Percentiles rank a stretch among this genome's conserved stretches.
Evolutionary conservation across 148 eudicot genomes (phyloP).

Genomic region (Camellia lanceoleosa): DNA sequence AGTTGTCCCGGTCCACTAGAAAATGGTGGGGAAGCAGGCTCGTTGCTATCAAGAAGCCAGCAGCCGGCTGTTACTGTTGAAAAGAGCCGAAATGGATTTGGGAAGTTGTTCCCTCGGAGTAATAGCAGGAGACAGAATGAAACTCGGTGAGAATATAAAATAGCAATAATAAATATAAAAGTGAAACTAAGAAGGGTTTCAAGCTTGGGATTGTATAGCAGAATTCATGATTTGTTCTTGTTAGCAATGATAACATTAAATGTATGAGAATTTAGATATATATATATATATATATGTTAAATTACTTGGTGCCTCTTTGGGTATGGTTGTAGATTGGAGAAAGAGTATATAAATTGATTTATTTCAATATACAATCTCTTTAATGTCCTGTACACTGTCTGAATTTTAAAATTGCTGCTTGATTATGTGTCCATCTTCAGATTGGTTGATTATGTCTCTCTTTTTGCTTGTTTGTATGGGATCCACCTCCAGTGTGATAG

Average conservation of each 20-base stretch:
- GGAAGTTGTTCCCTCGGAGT: conserved; percentile 25
- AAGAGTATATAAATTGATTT: neutral
- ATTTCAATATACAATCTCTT: neutral
- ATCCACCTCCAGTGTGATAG: no score
- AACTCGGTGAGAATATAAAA: neutral
- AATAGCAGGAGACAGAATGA: conserved; percentile 18
- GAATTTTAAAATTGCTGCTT: no score
- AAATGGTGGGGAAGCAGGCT: conserved; percentile 10
- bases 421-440: no score
- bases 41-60: conserved; percentile 1
- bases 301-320: neutral
- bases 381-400: neutral
- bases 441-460: no score
- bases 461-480: no score
- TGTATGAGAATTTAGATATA: neutral
- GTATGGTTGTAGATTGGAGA: neutral
- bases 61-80: neutral
- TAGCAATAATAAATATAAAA: no score
- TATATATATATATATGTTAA: neutral
- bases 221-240: neutral
- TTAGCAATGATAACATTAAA: conserved; percentile 4
- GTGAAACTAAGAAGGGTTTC: neutral
- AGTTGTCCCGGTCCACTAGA: conserved; percentile 3
- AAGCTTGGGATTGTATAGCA: neutral
- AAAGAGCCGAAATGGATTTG: conserved; percentile 29